Evolutionary conservation across 129 eudicot genomes (phyloP).

Genomic region (Centaurea solstitialis): DNA sequence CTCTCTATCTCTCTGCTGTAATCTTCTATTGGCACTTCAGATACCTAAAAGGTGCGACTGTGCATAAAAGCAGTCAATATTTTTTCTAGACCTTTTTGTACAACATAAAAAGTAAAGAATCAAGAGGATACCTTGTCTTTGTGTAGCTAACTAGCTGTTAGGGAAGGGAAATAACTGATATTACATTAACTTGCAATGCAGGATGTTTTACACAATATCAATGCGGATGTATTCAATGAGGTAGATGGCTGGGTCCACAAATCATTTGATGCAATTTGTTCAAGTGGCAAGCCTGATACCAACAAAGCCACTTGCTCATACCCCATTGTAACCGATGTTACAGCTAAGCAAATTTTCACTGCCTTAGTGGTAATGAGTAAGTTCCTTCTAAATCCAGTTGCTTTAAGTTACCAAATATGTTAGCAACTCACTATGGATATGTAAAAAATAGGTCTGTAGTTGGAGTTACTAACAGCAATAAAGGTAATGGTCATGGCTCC

Average conservation of each 20-base stretch:
- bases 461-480: background rate
- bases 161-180: background rate
- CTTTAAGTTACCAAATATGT: background rate
- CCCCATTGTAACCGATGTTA: slow-evolving; percentile 51
- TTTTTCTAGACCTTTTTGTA: background rate
- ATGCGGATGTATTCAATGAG: slow-evolving; percentile 56
- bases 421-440: background rate
- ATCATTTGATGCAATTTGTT: slow-evolving; percentile 58
- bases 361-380: slow-evolving; percentile 75
- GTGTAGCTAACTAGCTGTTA: background rate
- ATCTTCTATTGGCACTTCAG: background rate
- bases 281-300: slow-evolving; percentile 42
- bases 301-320: slow-evolving; percentile 46
- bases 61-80: background rate
- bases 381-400: slow-evolving; percentile 14
- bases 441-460: background rate
- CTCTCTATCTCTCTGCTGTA: background rate
- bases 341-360: slow-evolving; percentile 54
- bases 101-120: background rate
- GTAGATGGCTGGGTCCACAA: slow-evolving; percentile 66
- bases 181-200: slow-evolving; percentile 21
- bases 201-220: slow-evolving; percentile 67
- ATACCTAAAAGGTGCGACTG: background rate
- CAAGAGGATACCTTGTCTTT: background rate
- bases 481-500: background rate